Evolutionary conservation across 257 asterid species (phyloP).

Genomic region (Cordia subcordata): DNA sequence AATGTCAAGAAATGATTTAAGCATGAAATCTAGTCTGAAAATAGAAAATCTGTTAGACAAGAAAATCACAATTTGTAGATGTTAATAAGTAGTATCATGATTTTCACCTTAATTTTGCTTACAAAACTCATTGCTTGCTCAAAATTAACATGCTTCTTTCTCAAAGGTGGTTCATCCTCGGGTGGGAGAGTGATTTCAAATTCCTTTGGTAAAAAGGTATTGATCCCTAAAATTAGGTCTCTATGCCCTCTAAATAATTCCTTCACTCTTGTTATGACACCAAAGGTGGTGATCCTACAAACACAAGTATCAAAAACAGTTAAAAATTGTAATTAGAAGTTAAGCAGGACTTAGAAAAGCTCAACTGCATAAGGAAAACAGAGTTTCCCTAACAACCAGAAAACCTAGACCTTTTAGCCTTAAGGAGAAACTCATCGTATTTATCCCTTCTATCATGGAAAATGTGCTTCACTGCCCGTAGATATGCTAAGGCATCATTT

Average conservation of each 20-base stretch:
- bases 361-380: neutral
- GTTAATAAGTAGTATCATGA: slow-evolving; percentile 11
- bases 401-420: neutral
- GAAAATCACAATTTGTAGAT: slow-evolving; percentile 11
- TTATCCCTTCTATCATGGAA: slow-evolving; percentile 56
- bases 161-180: neutral
- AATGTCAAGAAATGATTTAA: slow-evolving; percentile 85
- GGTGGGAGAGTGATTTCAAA: slow-evolving; percentile 33
- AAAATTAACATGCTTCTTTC: neutral
- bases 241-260: slow-evolving; percentile 76
- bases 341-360: neutral
- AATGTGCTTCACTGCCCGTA: slow-evolving; percentile 52
- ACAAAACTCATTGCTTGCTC: slow-evolving; percentile 2
- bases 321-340: neutral
- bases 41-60: slow-evolving; percentile 24
- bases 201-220: slow-evolving; percentile 86
- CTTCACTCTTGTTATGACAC: slow-evolving; percentile 71
- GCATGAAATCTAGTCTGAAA: slow-evolving; percentile 85
- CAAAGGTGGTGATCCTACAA: slow-evolving; percentile 59
- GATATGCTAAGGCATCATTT: slow-evolving; percentile 61
- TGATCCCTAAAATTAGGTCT: slow-evolving; percentile 87
- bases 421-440: slow-evolving; percentile 50
- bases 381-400: neutral
- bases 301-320: slow-evolving; percentile 6
- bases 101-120: slow-evolving; percentile 53